Percentiles rank a stretch among this genome's conserved stretches.
These are phyloP conservation scores for Solidago caesia DNA, from an alignment of 129 eudicot species.

Conservation along the genomic window DNA sequence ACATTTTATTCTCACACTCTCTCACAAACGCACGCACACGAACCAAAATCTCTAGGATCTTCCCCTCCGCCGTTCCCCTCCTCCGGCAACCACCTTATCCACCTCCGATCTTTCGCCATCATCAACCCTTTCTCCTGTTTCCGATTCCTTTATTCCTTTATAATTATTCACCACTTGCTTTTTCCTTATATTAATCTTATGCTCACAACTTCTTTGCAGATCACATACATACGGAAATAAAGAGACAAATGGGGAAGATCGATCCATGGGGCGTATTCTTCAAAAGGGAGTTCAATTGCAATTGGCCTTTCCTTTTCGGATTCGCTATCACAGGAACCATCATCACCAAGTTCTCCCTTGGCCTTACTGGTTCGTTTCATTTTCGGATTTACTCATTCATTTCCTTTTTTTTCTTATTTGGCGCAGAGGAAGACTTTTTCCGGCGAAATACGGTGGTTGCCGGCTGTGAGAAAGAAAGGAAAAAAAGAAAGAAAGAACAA, in stretches of 20 bases:
- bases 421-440: no score
- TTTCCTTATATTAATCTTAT: no score
- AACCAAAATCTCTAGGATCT: constrained; percentile 21
- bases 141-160: constrained; percentile 25
- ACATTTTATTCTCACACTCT: no score
- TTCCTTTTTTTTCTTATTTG: no score
- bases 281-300: constrained; percentile 45
- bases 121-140: constrained; percentile 32
- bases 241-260: constrained; percentile 36
- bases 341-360: constrained; percentile 67
- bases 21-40: background rate
- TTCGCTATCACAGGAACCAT: constrained; percentile 71
- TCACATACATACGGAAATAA: no score
- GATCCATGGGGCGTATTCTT: constrained; percentile 51
- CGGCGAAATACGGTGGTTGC: no score
- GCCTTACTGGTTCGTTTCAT: constrained; percentile 52
- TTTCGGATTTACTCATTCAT: no score
- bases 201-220: no score
- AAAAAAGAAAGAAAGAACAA: no score
- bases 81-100: constrained; percentile 54
- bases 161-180: no score
- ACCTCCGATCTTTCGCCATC: constrained; percentile 36
- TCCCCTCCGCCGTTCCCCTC: constrained; percentile 49
- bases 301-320: constrained; percentile 64
- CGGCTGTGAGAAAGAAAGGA: no score